phyloP scores from a whole-genome alignment of 1,284 basidiomycete genomes.

The Sporisorium reilianum region DNA sequence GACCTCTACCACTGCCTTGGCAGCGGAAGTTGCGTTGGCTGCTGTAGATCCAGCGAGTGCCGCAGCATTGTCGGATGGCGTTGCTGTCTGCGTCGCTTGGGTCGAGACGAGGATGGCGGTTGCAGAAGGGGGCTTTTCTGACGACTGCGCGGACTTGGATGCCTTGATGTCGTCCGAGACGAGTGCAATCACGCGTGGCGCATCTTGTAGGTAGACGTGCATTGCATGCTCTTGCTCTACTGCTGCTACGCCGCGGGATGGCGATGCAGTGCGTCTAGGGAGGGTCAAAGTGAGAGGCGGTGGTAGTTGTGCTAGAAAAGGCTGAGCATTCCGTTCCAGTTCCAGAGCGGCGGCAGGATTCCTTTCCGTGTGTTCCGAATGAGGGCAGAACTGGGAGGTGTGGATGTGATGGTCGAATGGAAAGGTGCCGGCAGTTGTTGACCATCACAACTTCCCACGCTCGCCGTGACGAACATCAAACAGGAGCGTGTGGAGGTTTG shows the following conservation, averaged over 20 bases:
- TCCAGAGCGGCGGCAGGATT: background rate
- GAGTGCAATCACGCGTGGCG: constrained; percentile 55
- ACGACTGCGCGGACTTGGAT: background rate
- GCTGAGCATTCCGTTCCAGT: constrained; percentile 5
- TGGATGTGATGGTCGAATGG: background rate
- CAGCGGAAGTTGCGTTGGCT: constrained; percentile 19
- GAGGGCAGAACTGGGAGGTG: background rate
- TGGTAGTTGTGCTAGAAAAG: background rate
- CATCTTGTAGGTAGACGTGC: constrained; percentile 61
- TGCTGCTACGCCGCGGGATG: constrained; percentile 1
- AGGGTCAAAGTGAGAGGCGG: background rate
- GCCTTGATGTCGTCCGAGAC: constrained; percentile 25
- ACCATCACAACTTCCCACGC: background rate
- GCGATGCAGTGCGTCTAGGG: background rate
- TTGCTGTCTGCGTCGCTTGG: constrained; percentile 15
- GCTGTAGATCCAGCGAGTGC: constrained; percentile 22
- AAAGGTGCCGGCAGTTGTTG: background rate
- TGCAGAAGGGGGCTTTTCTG: constrained; percentile 18
- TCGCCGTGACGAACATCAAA: background rate
- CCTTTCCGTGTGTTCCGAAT: background rate
- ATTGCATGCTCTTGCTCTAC: constrained; percentile 41
- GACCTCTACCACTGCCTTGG: constrained; percentile 53
- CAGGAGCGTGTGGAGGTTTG: constrained; percentile 11
- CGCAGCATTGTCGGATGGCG: constrained; percentile 16
- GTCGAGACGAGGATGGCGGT: constrained; percentile 45